Conservation (phyloP, 1,284 basidiomycete species). For the Prillingera fragicola region DNA sequence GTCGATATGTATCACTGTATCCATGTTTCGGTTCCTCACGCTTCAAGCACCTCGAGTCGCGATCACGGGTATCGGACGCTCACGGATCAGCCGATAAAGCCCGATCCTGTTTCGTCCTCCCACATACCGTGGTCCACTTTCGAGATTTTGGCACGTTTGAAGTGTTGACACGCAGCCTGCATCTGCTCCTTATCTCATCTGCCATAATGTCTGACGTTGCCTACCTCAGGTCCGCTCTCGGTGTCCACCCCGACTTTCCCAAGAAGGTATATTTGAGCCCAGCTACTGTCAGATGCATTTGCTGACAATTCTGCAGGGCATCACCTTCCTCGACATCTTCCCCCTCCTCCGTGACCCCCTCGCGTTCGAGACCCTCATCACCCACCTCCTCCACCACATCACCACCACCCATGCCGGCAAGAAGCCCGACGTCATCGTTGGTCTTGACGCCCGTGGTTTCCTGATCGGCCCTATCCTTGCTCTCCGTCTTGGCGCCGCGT, state of each 20-base stretch:
- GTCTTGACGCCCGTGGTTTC: constrained; percentile 96
- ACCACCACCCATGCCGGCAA: constrained; percentile 59
- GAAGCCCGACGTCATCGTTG: constrained; percentile 90
- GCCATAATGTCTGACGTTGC: constrained; percentile 68
- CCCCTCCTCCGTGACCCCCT: constrained; percentile 77
- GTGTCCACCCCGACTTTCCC: constrained; percentile 72
- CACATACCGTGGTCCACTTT: too few relatives aligned
- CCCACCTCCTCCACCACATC: constrained; percentile 81
- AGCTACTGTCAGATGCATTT: neutral
- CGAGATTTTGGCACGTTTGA: too few relatives aligned
- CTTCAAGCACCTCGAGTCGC: too few relatives aligned
- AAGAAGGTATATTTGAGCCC: constrained; percentile 61
- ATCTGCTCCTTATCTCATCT: too few relatives aligned
- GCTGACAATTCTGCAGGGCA: constrained; percentile 28
- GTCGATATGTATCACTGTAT: too few relatives aligned
- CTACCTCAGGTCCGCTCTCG: constrained; percentile 63
- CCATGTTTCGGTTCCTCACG: too few relatives aligned
- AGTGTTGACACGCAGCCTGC: too few relatives aligned
- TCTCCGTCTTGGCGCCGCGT: constrained; percentile 82
- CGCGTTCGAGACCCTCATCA: constrained; percentile 84
- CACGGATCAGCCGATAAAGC: too few relatives aligned
- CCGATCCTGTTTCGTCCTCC: too few relatives aligned
- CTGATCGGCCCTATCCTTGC: constrained; percentile 90
- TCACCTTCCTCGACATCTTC: constrained; percentile 70
- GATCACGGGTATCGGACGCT: too few relatives aligned